phyloP scores from a whole-genome alignment of 345 rosid genomes.

The Salix exigua region DNA sequence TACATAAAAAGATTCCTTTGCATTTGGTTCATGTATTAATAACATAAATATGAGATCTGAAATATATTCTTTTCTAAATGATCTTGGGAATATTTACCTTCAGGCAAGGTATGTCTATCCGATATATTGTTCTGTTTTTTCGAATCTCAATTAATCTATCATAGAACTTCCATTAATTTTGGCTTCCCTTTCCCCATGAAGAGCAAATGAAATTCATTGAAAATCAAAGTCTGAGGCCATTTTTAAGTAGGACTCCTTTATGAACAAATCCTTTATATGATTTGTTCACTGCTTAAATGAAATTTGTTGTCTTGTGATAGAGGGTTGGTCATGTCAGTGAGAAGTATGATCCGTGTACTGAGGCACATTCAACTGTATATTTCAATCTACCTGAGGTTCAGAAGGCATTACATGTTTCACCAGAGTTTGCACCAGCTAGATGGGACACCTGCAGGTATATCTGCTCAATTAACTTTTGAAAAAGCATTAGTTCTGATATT shows the following conservation, averaged over 20 bases:
- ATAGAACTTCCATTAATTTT: neutral
- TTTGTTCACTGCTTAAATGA: neutral
- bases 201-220: neutral
- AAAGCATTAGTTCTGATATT: neutral
- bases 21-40: neutral
- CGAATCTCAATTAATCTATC: neutral
- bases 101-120: neutral
- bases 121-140: neutral
- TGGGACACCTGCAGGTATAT: slow-evolving; percentile 92
- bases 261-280: neutral
- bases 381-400: slow-evolving; percentile 87
- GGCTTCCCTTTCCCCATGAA: neutral
- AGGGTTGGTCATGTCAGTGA: slow-evolving; percentile 53
- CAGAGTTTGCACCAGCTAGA: slow-evolving; percentile 58
- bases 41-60: neutral
- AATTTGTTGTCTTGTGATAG: slow-evolving; percentile 29
- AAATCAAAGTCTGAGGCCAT: neutral
- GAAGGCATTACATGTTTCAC: slow-evolving; percentile 64
- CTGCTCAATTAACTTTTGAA: neutral
- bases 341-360: slow-evolving; percentile 94
- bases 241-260: neutral
- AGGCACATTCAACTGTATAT: slow-evolving; percentile 65
- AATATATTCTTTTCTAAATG: neutral
- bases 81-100: neutral
- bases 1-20: neutral